These are phyloP conservation scores for Rubroshorea leprosula DNA, from an alignment of 345 rosid genomes.

Conservation along the genomic window DNA sequence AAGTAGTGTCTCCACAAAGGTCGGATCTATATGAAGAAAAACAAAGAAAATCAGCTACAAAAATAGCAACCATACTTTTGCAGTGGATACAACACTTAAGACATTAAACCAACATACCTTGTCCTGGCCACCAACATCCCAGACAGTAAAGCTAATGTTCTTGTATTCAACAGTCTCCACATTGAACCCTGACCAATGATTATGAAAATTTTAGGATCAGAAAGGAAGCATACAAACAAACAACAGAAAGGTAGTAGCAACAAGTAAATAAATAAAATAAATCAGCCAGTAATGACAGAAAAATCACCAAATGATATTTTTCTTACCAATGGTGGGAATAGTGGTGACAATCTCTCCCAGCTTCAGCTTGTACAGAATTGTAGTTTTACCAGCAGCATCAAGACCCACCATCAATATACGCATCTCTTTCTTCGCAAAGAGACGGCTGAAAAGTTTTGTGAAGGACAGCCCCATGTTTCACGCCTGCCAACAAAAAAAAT, in stretches of 20 bases:
- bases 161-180: conserved; percentile 68
- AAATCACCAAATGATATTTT: not conserved
- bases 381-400: conserved; percentile 82
- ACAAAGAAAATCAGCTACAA: not conserved
- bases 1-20: conserved; percentile 83
- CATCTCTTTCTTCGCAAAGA: conserved; percentile 76
- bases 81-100: not conserved
- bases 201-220: not conserved
- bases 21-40: conserved; percentile 38
- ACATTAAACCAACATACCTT: conserved; percentile 25
- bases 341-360: conserved; percentile 78
- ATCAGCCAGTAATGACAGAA: not conserved
- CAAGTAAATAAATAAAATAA: no score
- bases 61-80: not conserved
- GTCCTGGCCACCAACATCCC: conserved; percentile 76
- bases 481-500: conserved; percentile 17
- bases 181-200: conserved; percentile 37
- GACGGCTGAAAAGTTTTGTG: conserved; percentile 63
- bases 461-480: conserved; percentile 57
- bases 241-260: not conserved
- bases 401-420: conserved; percentile 80
- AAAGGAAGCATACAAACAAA: not conserved
- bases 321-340: conserved; percentile 70
- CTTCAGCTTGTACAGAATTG: conserved; percentile 70
- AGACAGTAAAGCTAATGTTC: conserved; percentile 62